Conservation (phyloP, 768 basidiomycete genomes). For the Lepiota venenata region DNA sequence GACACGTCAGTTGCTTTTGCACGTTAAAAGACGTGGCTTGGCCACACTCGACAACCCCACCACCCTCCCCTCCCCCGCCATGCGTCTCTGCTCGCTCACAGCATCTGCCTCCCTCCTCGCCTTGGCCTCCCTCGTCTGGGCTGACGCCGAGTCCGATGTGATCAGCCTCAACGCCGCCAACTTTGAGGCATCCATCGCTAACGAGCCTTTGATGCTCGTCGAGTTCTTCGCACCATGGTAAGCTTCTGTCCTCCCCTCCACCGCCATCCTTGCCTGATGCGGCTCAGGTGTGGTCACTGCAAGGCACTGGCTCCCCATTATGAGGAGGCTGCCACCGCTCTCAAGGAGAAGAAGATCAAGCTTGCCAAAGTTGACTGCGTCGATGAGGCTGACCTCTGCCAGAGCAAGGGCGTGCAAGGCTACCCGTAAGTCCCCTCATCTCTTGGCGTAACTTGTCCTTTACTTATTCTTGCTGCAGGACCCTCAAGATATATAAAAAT, state of each 20-base stretch:
- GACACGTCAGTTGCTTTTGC: slow-evolving; percentile 48
- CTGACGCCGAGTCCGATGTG: slow-evolving; percentile 75
- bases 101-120: slow-evolving; percentile 53
- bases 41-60: slow-evolving; percentile 9
- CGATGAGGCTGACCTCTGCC: slow-evolving; percentile 89
- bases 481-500: slow-evolving; percentile 88
- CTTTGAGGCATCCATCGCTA: slow-evolving; percentile 64
- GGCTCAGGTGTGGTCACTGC: slow-evolving; percentile 89
- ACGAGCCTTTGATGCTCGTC: slow-evolving; percentile 77
- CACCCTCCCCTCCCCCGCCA: slow-evolving; percentile 33
- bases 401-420: slow-evolving; percentile 82
- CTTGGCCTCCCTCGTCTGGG: slow-evolving; percentile 47
- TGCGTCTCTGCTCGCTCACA: slow-evolving; percentile 62
- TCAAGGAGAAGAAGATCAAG: slow-evolving; percentile 88
- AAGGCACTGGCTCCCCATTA: slow-evolving; percentile 94
- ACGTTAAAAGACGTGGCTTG: slow-evolving; percentile 1
- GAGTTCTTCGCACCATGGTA: slow-evolving; percentile 96
- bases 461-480: slow-evolving; percentile 39
- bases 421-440: slow-evolving; percentile 76
- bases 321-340: slow-evolving; percentile 87
- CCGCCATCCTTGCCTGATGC: background rate
- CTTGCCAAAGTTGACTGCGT: slow-evolving; percentile 98
- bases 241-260: slow-evolving; percentile 4
- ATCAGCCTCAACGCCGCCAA: slow-evolving; percentile 64
- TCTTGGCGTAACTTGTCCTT: background rate